Evolutionary conservation across 208 protist genomes (phyloP).

Genomic region (Lotmaria passim): DNA sequence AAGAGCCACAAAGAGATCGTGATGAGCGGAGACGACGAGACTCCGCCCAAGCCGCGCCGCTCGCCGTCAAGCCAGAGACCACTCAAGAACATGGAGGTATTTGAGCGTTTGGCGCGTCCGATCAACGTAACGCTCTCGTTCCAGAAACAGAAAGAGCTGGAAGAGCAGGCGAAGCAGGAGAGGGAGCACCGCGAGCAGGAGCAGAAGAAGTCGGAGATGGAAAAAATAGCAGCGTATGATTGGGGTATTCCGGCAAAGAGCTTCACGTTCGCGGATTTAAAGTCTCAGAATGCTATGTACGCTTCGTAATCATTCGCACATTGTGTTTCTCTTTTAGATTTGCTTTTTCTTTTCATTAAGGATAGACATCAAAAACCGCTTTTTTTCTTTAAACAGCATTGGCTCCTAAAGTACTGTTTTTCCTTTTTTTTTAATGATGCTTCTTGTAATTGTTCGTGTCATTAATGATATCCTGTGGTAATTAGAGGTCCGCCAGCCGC

Average conservation of each 20-base stretch:
- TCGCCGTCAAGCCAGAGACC: slow-evolving; percentile 8
- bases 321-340: slow-evolving; percentile 15
- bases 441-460: too few relatives aligned
- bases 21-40: slow-evolving; percentile 2
- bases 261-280: slow-evolving; percentile 57
- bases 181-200: slow-evolving; percentile 28
- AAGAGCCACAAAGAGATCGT: neutral
- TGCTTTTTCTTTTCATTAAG: slow-evolving; percentile 4
- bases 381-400: too few relatives aligned
- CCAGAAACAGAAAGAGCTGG: slow-evolving; percentile 37
- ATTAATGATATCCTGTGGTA: too few relatives aligned
- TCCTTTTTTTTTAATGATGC: too few relatives aligned
- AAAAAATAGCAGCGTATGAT: slow-evolving; percentile 34
- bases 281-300: slow-evolving; percentile 52
- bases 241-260: slow-evolving; percentile 50
- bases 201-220: slow-evolving; percentile 32
- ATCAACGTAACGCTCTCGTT: slow-evolving; percentile 37
- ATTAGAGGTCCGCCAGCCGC: too few relatives aligned
- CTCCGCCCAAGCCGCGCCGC: neutral
- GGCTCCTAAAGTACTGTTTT: too few relatives aligned
- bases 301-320: slow-evolving; percentile 3
- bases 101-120: slow-evolving; percentile 65
- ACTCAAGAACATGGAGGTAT: slow-evolving; percentile 39
- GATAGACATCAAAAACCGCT: too few relatives aligned
- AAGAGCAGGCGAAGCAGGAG: slow-evolving; percentile 36